Conservation (phyloP, 495 filamentous ascomycete genomes). For the Penicillium paxilli region DNA sequence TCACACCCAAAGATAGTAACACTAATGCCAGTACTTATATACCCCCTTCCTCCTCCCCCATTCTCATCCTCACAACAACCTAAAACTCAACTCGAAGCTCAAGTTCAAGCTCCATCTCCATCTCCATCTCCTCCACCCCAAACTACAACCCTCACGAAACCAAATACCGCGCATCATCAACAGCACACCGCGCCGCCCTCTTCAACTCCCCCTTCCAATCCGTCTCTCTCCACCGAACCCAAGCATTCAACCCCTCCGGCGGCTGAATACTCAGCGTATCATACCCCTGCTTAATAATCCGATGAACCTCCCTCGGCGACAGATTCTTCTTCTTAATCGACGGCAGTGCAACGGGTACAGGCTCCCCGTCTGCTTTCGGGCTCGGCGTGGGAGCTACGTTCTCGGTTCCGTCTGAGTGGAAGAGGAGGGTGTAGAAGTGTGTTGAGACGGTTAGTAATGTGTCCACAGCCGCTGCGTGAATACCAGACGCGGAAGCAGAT, state of each 20-base stretch:
- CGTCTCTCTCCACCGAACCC: constrained; percentile 70
- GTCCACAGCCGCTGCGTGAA: constrained; percentile 62
- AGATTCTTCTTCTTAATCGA: constrained; percentile 57
- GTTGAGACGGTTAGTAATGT: constrained; percentile 80
- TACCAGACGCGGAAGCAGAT: constrained; percentile 15
- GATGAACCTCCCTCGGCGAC: constrained; percentile 79
- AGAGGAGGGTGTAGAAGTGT: constrained; percentile 84
- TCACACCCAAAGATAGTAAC: neutral
- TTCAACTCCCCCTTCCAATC: constrained; percentile 73
- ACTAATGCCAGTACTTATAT: neutral
- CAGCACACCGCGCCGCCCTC: constrained; percentile 76
- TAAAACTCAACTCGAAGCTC: neutral
- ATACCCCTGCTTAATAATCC: constrained; percentile 93
- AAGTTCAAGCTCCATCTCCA: neutral
- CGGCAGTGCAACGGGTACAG: constrained; percentile 27
- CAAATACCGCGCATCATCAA: constrained; percentile 47
- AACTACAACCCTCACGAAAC: constrained; percentile 36
- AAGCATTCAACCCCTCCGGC: constrained; percentile 77
- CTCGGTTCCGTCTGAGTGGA: constrained; percentile 52
- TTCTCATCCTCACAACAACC: neutral
- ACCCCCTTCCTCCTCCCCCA: neutral
- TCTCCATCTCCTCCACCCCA: neutral
- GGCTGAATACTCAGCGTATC: constrained; percentile 88
- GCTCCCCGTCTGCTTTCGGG: constrained; percentile 27
- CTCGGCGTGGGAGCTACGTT: constrained; percentile 12